A percentile compares a stretch with the other conserved stretches of the same genome.
These are phyloP conservation scores for Luffa aegyptiaca DNA, from an alignment of 306 rosid genomes.

Conservation along the genomic window DNA sequence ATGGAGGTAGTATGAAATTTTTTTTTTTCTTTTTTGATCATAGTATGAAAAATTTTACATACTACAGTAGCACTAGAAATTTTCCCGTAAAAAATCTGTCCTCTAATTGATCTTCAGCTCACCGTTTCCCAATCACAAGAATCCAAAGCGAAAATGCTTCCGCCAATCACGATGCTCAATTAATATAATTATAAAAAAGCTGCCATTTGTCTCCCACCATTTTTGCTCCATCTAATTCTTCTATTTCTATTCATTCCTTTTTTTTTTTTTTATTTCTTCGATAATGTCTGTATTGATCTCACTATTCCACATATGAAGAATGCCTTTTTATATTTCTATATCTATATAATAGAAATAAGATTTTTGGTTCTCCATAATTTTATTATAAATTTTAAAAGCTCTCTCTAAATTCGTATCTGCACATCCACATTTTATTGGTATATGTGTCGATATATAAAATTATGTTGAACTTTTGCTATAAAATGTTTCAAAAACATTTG, in stretches of 20 bases:
- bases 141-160: conserved; percentile 36
- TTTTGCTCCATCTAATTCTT: not conserved
- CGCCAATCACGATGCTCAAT: conserved; percentile 57
- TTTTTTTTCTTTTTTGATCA: too few species aligned
- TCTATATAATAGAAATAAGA: too few species aligned
- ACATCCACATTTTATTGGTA: not conserved
- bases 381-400: too few species aligned
- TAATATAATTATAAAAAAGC: not conserved
- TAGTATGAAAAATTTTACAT: too few species aligned
- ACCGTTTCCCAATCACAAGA: conserved; percentile 14
- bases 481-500: too few species aligned
- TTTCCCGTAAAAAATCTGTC: too few species aligned
- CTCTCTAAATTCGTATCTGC: not conserved
- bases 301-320: not conserved
- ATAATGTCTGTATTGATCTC: not conserved
- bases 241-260: not conserved
- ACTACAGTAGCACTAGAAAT: too few species aligned
- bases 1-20: too few species aligned
- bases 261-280: too few species aligned
- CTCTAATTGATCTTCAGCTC: not conserved
- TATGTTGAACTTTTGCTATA: not conserved
- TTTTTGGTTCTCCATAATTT: not conserved
- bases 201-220: not conserved
- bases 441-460: not conserved
- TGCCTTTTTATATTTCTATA: not conserved